Evolutionary conservation across 75 land plant species (phyloP).

Genomic region (Adiantum capillusveneris): DNA sequence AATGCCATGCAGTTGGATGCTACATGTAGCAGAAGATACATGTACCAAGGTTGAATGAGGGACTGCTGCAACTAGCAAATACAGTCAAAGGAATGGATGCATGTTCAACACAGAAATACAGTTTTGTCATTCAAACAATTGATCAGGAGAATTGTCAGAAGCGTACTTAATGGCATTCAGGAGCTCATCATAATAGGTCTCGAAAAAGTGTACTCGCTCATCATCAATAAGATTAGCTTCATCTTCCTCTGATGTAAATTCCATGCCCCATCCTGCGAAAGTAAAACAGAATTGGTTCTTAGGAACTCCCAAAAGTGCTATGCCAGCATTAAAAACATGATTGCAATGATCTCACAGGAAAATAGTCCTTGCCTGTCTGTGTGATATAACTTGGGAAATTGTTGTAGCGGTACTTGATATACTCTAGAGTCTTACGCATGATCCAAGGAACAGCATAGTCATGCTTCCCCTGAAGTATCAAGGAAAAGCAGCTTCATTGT

Average conservation of each 20-base stretch:
- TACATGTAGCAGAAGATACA: no score
- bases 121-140: no score
- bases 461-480: neutral
- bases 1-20: no score
- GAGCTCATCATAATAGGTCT: neutral
- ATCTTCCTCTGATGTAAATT: neutral
- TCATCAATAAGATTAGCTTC: neutral
- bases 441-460: constrained; percentile 7
- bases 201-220: neutral
- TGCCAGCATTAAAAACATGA: no score
- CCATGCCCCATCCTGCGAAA: neutral
- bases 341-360: no score
- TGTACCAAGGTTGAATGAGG: no score
- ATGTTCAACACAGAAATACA: no score
- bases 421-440: neutral
- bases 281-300: neutral
- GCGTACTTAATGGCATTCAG: neutral
- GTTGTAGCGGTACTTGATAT: neutral
- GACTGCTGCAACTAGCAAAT: no score
- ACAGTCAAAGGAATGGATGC: no score
- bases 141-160: no score
- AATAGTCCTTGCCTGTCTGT: neutral
- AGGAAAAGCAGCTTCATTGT: neutral
- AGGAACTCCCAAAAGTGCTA: neutral
- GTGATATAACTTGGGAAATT: constrained; percentile 3